Conservation (phyloP, 108 stramenopile species). For the Craspedostauros australis region DNA sequence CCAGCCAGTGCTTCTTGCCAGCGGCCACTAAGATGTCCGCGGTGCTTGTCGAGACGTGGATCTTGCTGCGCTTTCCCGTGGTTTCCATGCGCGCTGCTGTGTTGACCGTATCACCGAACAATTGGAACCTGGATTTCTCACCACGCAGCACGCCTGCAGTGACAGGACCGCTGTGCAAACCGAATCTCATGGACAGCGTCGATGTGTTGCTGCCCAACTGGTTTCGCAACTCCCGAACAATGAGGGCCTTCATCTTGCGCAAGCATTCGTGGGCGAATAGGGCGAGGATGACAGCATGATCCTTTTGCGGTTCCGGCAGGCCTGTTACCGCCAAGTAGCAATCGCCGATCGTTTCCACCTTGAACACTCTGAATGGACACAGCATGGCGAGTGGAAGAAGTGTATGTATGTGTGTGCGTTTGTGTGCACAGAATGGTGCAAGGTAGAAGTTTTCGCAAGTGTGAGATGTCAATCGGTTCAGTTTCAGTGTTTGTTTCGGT, state of each 20-base stretch:
- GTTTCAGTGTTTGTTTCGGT: too few species aligned
- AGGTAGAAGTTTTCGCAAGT: too few species aligned
- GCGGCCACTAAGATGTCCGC: constrained; percentile 24
- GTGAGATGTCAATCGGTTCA: too few species aligned
- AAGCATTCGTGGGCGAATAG: constrained; percentile 37
- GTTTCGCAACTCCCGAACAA: neutral
- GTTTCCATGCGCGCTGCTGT: constrained; percentile 45
- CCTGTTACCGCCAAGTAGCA: constrained; percentile 48
- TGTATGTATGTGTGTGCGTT: too few species aligned
- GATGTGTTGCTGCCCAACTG: constrained; percentile 3
- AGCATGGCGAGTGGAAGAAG: too few species aligned
- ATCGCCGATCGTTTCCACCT: constrained; percentile 57
- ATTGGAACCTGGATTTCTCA: constrained; percentile 9
- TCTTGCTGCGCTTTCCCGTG: constrained; percentile 24
- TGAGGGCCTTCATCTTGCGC: constrained; percentile 6
- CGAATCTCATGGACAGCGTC: constrained; percentile 8
- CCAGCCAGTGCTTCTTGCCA: constrained; percentile 33
- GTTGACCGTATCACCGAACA: constrained; percentile 18
- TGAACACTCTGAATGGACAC: constrained; percentile 44
- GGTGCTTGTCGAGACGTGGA: constrained; percentile 43
- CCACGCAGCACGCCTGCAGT: constrained; percentile 13
- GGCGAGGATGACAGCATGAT: constrained; percentile 49
- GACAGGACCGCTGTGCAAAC: constrained; percentile 7
- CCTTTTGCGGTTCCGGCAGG: constrained; percentile 27
- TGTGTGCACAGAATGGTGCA: too few species aligned